These are phyloP conservation scores for Umbelopsis ramanniana DNA, from an alignment of 192 early-diverging fungal species.

Conservation along the genomic window DNA sequence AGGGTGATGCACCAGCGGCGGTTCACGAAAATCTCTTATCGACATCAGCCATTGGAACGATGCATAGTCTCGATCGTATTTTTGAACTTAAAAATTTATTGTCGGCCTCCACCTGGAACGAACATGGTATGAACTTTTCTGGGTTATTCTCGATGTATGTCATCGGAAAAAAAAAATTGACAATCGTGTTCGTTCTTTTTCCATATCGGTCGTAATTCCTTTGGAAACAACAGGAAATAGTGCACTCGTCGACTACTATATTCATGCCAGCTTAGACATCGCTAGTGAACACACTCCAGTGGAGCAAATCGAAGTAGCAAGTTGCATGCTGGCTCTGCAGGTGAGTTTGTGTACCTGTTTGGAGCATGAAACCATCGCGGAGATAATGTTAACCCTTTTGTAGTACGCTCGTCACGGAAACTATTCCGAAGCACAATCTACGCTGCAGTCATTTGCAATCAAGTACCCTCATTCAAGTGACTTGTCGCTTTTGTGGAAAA, in stretches of 20 bases:
- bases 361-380: not conserved
- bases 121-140: not conserved
- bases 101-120: not conserved
- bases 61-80: conserved; percentile 5
- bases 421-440: conserved; percentile 18
- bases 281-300: not conserved
- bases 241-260: conserved; percentile 13
- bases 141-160: not conserved
- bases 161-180: not conserved
- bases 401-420: conserved; percentile 16
- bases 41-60: conserved; percentile 1
- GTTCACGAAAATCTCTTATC: conserved; percentile 14
- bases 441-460: not conserved
- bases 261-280: not conserved
- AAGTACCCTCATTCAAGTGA: conserved; percentile 8
- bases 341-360: not conserved
- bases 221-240: not conserved
- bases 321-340: conserved; percentile 12
- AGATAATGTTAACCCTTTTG: not conserved
- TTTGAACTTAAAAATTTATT: conserved; percentile 15
- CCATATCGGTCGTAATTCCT: not conserved
- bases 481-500: conserved; percentile 15
- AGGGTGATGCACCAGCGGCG: not conserved
- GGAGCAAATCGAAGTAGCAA: conserved; percentile 7
- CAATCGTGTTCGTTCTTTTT: not conserved